Percentiles rank a stretch among this genome's conserved stretches.
Conservation (phyloP, 345 rosid genomes). For the Dovyalis caffra region DNA sequence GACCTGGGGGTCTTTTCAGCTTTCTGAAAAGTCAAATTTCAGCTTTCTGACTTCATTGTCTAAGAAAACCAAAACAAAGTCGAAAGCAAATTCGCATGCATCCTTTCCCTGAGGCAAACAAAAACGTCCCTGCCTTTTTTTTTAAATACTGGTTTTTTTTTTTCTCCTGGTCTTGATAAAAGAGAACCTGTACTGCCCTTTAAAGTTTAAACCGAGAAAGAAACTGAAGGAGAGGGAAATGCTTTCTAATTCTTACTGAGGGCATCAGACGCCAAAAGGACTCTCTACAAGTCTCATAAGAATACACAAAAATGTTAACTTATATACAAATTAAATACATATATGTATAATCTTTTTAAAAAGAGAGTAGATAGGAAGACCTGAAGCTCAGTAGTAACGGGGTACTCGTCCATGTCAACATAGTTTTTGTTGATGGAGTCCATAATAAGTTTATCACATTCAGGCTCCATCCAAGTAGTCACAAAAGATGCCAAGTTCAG, state of each 20-base stretch:
- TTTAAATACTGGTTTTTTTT: no score
- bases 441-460: conserved; percentile 92
- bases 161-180: no score
- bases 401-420: conserved; percentile 96
- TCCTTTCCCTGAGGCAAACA: not conserved
- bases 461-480: conserved; percentile 98
- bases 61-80: not conserved
- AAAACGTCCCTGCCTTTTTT: no score
- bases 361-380: conserved; percentile 10
- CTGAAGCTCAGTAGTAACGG: conserved; percentile 94
- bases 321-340: no score
- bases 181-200: no score
- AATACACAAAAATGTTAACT: no score
- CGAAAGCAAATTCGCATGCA: not conserved
- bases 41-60: not conserved
- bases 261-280: not conserved
- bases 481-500: conserved; percentile 88
- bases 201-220: no score
- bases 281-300: not conserved
- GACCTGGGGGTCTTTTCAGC: not conserved
- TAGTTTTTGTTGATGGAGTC: conserved; percentile 86
- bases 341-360: no score
- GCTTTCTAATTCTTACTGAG: not conserved
- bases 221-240: not conserved
- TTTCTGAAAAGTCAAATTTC: not conserved